Percentiles rank a stretch among this genome's conserved stretches.
These are phyloP conservation scores for Pyrus bretschneideri DNA, from an alignment of 306 rosid species.

Conservation along the genomic window DNA sequence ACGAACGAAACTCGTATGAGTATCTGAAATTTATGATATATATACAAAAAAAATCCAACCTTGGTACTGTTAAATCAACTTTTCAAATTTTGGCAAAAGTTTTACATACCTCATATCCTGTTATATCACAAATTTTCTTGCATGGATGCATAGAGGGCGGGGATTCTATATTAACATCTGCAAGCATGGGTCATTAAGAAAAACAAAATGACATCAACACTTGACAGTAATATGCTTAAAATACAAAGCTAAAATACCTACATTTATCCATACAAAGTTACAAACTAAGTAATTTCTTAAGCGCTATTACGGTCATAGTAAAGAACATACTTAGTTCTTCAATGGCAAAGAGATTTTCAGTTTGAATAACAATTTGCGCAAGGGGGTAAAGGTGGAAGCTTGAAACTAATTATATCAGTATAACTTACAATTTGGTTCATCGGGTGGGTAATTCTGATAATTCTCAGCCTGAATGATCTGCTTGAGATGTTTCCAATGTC, in stretches of 20 bases:
- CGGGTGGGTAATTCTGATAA: constrained; percentile 56
- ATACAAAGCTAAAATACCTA: neutral
- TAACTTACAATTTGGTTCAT: constrained; percentile 71
- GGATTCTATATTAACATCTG: constrained; percentile 81
- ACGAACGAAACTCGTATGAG: neutral
- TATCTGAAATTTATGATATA: neutral
- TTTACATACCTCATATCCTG: constrained; percentile 69
- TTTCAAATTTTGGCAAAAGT: neutral
- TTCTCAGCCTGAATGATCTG: constrained; percentile 94
- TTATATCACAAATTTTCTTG: constrained; percentile 82
- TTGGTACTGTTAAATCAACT: neutral
- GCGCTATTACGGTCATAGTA: neutral
- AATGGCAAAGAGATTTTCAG: neutral
- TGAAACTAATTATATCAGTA: neutral
- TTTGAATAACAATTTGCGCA: neutral
- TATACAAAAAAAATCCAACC: neutral
- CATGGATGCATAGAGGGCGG: constrained; percentile 92
- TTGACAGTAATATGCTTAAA: neutral
- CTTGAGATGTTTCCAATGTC: constrained; percentile 96
- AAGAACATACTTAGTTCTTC: neutral
- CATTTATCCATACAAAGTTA: neutral
- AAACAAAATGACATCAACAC: neutral
- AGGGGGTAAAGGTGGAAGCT: neutral
- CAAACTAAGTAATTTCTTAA: neutral
- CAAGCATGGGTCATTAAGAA: constrained; percentile 13